These are phyloP conservation scores for Mesotaenium endlicherianum DNA, from an alignment of 139 green algal genomes.

Conservation along the genomic window DNA sequence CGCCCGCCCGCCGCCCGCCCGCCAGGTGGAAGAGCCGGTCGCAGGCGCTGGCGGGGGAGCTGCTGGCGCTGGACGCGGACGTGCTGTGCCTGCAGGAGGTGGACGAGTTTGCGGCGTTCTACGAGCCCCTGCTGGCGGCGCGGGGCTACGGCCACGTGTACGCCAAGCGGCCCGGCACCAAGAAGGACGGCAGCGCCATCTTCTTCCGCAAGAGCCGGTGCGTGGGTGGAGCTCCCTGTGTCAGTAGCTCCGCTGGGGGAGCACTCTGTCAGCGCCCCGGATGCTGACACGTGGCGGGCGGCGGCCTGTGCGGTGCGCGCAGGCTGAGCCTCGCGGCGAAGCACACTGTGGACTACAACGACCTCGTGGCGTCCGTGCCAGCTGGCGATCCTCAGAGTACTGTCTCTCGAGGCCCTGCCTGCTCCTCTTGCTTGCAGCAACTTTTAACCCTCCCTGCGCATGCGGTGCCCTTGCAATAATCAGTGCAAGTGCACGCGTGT, in stretches of 20 bases:
- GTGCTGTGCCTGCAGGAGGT: constrained; percentile 46
- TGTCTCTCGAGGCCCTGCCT: too few species aligned
- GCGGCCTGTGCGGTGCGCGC: neutral
- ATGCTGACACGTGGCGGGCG: neutral
- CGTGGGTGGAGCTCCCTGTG: neutral
- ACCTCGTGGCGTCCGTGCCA: constrained; percentile 19
- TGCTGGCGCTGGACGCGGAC: constrained; percentile 16
- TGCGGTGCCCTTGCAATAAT: too few species aligned
- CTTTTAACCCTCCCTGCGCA: neutral
- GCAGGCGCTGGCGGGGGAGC: neutral
- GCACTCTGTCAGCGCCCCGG: neutral
- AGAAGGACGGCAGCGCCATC: constrained; percentile 30
- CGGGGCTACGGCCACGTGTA: constrained; percentile 18
- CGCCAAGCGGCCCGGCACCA: constrained; percentile 26
- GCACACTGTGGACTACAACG: constrained; percentile 17
- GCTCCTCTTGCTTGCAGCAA: too few species aligned
- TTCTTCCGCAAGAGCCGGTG: constrained; percentile 22
- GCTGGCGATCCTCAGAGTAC: too few species aligned
- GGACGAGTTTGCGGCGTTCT: constrained; percentile 37
- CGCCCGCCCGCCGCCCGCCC: neutral
- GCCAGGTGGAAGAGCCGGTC: constrained; percentile 12
- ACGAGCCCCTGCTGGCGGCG: neutral
- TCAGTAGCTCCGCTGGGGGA: neutral
- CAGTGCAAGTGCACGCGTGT: neutral
- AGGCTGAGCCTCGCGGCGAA: neutral